Percentiles rank a stretch among this genome's conserved stretches.
These are phyloP conservation scores for Capillidium rhysosporum DNA, from an alignment of 371 early-diverging fungal species.

Conservation along the genomic window DNA sequence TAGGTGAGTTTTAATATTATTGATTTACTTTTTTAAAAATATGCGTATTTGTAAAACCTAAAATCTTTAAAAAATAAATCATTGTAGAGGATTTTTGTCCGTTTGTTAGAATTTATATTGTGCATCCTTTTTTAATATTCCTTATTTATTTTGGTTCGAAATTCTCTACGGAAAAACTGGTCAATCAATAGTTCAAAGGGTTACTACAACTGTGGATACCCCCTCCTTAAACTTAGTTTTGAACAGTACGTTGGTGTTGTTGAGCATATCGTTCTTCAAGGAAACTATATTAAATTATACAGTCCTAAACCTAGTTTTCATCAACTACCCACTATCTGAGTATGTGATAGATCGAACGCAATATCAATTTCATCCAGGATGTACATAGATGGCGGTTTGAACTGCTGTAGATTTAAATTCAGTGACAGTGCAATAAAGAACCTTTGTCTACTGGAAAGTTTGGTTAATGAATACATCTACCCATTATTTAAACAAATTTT, in stretches of 20 bases:
- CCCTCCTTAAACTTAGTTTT: constrained; percentile 91
- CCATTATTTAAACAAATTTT: constrained; percentile 91
- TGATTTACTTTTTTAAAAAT: too few species aligned
- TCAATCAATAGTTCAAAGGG: background rate
- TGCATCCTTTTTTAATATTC: too few species aligned
- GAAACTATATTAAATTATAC: constrained; percentile 99
- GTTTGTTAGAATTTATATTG: too few species aligned
- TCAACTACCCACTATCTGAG: constrained; percentile 96
- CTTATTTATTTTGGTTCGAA: background rate
- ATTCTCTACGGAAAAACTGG: background rate
- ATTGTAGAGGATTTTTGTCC: too few species aligned
- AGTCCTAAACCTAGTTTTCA: constrained; percentile 87
- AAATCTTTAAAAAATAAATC: too few species aligned
- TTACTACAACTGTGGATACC: constrained; percentile 74
- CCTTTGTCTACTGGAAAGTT: constrained; percentile 98
- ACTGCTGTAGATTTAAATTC: constrained; percentile 92
- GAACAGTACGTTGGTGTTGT: constrained; percentile 97
- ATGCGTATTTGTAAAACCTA: too few species aligned
- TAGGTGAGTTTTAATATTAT: too few species aligned
- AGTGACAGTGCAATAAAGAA: constrained; percentile 92
- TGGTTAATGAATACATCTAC: constrained; percentile 94
- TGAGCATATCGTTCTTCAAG: constrained; percentile 99
- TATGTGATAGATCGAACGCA: constrained; percentile 96
- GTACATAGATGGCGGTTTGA: constrained; percentile 99
- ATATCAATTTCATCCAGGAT: constrained; percentile 99